A percentile compares a stretch with the other conserved stretches of the same genome.
Conservation (phyloP, 1,284 basidiomycete genomes). For the Mycena citricolor region DNA sequence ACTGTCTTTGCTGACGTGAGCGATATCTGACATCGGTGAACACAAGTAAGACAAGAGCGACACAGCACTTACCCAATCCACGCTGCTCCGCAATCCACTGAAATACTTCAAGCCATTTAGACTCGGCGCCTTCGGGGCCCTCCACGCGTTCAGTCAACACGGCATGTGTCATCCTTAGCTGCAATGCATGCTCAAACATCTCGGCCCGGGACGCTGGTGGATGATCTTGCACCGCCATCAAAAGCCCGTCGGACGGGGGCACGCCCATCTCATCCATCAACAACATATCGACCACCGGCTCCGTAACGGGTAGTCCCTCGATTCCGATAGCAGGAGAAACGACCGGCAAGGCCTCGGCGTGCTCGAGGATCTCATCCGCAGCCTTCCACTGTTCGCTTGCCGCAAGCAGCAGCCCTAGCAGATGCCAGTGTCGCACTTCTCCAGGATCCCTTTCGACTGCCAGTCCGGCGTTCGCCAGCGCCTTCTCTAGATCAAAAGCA, state of each 20-base stretch:
- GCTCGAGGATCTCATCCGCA: conserved; percentile 76
- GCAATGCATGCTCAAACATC: conserved; percentile 76
- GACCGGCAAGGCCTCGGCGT: conserved; percentile 36
- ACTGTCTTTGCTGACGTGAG: conserved; percentile 21
- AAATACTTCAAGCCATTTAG: conserved; percentile 85
- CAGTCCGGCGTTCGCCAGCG: conserved; percentile 66
- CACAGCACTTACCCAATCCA: conserved; percentile 32
- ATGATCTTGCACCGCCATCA: conserved; percentile 54
- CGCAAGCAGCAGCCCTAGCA: conserved; percentile 82
- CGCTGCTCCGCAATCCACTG: conserved; percentile 74
- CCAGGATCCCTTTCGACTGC: conserved; percentile 77
- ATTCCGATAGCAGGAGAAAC: conserved; percentile 23
- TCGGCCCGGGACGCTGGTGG: conserved; percentile 57
- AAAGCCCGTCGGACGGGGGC: conserved; percentile 49
- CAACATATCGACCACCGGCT: conserved; percentile 19
- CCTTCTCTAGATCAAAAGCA: conserved; percentile 67
- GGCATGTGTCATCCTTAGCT: conserved; percentile 86
- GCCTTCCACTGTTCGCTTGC: conserved; percentile 81
- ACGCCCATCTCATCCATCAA: conserved; percentile 34
- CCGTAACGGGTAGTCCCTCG: conserved; percentile 23
- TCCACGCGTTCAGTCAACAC: conserved; percentile 82
- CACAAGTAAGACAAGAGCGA: conserved; percentile 22
- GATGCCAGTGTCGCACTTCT: conserved; percentile 87
- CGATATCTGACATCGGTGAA: conserved; percentile 24
- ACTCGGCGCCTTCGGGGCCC: conserved; percentile 83